A percentile compares a stretch with the other conserved stretches of the same genome.
These are phyloP conservation scores for Thyridium curvatum DNA, from an alignment of 2,329 filamentous ascomycete genomes.

Conservation along the genomic window DNA sequence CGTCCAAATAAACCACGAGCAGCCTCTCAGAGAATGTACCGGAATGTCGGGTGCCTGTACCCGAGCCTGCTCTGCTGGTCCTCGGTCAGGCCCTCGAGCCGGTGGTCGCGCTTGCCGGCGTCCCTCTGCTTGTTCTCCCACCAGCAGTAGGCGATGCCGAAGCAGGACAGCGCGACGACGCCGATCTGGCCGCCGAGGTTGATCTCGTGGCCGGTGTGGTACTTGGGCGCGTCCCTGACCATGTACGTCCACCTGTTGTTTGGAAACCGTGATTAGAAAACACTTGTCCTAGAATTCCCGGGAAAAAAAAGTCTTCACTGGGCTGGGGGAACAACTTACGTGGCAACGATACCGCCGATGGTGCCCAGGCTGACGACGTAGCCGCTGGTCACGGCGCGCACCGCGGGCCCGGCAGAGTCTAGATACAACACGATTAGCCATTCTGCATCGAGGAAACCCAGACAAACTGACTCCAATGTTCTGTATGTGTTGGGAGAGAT, in stretches of 20 bases:
- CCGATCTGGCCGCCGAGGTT: slow-evolving; percentile 45
- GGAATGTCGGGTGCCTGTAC: slow-evolving; percentile 47
- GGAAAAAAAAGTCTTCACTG: too few species aligned
- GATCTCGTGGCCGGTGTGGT: slow-evolving; percentile 46
- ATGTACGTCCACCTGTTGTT: slow-evolving; percentile 44
- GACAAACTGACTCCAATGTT: slow-evolving; percentile 2
- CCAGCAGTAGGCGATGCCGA: slow-evolving; percentile 44
- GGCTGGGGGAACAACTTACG: slow-evolving; percentile 27
- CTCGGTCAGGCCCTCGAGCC: slow-evolving; percentile 41
- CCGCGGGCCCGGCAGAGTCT: slow-evolving; percentile 47
- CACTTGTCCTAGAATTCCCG: too few species aligned
- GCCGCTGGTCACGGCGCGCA: slow-evolving; percentile 48
- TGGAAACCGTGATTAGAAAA: slow-evolving; percentile 6
- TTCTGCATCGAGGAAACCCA: slow-evolving; percentile 3
- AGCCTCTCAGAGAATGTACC: too few species aligned
- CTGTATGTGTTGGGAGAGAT: too few species aligned
- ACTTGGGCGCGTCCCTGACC: slow-evolving; percentile 35
- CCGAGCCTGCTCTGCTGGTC: slow-evolving; percentile 41
- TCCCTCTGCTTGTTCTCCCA: slow-evolving; percentile 46
- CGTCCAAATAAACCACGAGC: too few species aligned
- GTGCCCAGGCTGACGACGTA: slow-evolving; percentile 51
- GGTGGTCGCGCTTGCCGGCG: slow-evolving; percentile 38
- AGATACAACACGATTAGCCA: slow-evolving; percentile 4
- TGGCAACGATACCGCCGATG: slow-evolving; percentile 50
- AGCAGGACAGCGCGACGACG: slow-evolving; percentile 34